phyloP scores from a whole-genome alignment of 257 asterid species.

The Petrea volubilis region DNA sequence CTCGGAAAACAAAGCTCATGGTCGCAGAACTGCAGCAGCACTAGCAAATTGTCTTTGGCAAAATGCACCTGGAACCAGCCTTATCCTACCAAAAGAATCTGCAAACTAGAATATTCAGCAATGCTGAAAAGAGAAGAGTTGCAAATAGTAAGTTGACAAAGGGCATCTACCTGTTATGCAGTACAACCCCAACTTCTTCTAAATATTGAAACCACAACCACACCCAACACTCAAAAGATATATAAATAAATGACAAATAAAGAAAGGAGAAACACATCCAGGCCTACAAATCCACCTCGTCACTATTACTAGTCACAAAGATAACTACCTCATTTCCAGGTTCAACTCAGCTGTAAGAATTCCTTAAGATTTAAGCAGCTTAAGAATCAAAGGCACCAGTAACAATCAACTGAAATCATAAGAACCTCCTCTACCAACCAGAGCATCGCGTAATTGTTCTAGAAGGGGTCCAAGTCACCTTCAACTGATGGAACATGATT shows the following conservation, averaged over 20 bases:
- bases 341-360: constrained; percentile 6
- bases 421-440: background rate
- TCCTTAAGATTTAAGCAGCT: background rate
- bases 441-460: background rate
- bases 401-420: background rate
- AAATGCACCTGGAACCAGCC: constrained; percentile 16
- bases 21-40: constrained; percentile 25
- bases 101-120: constrained; percentile 4
- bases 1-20: constrained; percentile 99
- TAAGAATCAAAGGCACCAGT: background rate
- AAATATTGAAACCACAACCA: background rate
- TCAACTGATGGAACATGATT: background rate
- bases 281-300: background rate
- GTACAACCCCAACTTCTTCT: constrained; percentile 10
- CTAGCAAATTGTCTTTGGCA: constrained; percentile 7
- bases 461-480: background rate
- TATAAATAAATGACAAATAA: no score
- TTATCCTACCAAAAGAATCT: constrained; percentile 1
- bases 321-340: background rate
- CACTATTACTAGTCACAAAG: background rate
- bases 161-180: background rate
- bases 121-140: constrained; percentile 18
- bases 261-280: background rate
- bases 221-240: no score
- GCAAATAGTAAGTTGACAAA: constrained; percentile 1